These are phyloP conservation scores for Boechera divaricarpa DNA, from an alignment of 345 rosid genomes.

Conservation along the genomic window DNA sequence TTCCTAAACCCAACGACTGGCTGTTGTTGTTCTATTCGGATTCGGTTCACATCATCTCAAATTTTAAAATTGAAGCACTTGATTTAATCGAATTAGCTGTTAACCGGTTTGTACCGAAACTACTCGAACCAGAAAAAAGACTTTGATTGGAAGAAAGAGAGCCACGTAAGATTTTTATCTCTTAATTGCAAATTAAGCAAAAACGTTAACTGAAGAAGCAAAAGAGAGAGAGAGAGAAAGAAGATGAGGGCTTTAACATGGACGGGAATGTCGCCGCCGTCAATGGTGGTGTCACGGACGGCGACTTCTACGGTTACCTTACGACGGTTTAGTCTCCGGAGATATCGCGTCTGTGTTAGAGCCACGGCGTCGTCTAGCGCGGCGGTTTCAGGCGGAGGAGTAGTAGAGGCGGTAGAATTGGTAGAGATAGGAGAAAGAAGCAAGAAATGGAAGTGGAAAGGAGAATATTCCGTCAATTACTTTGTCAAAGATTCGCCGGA, in stretches of 20 bases:
- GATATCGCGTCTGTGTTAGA: constrained; percentile 25
- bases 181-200: constrained; percentile 3
- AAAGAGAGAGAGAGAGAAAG: not conserved
- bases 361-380: constrained; percentile 25
- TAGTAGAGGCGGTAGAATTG: constrained; percentile 48
- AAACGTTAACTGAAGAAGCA: constrained; percentile 14
- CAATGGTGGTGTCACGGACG: constrained; percentile 6
- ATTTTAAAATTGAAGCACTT: not conserved
- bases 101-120: constrained; percentile 39
- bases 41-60: not conserved
- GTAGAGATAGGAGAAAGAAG: constrained; percentile 57
- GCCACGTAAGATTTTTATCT: constrained; percentile 27
- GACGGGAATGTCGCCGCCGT: constrained; percentile 34
- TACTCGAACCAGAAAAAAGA: not conserved
- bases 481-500: constrained; percentile 51
- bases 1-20: not conserved
- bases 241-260: constrained; percentile 48
- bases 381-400: constrained; percentile 41
- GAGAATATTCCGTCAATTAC: constrained; percentile 72
- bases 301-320: not conserved
- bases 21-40: not conserved
- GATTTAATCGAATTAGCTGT: not conserved
- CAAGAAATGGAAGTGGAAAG: constrained; percentile 78
- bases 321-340: constrained; percentile 7
- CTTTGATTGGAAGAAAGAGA: constrained; percentile 16